These are phyloP conservation scores for Coniferiporia weirii DNA, from an alignment of 1,284 basidiomycete species.

Conservation along the genomic window DNA sequence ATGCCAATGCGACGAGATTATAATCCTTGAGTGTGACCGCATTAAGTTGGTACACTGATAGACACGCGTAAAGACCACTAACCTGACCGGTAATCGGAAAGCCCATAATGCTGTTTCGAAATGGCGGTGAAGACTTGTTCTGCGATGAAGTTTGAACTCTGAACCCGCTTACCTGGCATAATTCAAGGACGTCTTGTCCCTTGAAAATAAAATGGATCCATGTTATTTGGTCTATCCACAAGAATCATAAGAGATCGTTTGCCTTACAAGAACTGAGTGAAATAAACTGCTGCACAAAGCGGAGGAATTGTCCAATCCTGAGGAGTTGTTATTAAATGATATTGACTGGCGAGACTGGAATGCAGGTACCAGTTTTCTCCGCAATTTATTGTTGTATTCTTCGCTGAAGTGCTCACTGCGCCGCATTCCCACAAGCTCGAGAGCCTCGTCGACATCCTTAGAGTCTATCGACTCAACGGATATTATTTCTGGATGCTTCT, in stretches of 20 bases:
- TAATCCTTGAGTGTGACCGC: conserved; percentile 37
- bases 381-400: conserved; percentile 51
- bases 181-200: conserved; percentile 65
- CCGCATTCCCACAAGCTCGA: conserved; percentile 51
- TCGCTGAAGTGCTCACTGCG: conserved; percentile 50
- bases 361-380: conserved; percentile 50
- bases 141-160: neutral
- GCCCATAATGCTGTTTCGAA: conserved; percentile 50
- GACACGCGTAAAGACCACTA: conserved; percentile 4
- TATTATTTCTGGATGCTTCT: conserved; percentile 6
- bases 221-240: neutral
- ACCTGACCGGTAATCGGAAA: conserved; percentile 59
- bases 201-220: conserved; percentile 22
- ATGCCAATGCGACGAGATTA: conserved; percentile 62
- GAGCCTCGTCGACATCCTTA: conserved; percentile 49
- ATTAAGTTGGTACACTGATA: neutral
- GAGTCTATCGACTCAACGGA: conserved; percentile 30
- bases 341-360: neutral
- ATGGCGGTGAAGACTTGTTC: conserved; percentile 15
- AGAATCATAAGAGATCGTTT: neutral
- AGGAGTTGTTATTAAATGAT: neutral
- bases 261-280: conserved; percentile 57
- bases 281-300: conserved; percentile 60
- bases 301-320: conserved; percentile 57
- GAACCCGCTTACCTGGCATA: conserved; percentile 48